These are phyloP conservation scores for Purpureocillium takamizusanense DNA, from an alignment of 2,329 filamentous ascomycete genomes.

Conservation along the genomic window DNA sequence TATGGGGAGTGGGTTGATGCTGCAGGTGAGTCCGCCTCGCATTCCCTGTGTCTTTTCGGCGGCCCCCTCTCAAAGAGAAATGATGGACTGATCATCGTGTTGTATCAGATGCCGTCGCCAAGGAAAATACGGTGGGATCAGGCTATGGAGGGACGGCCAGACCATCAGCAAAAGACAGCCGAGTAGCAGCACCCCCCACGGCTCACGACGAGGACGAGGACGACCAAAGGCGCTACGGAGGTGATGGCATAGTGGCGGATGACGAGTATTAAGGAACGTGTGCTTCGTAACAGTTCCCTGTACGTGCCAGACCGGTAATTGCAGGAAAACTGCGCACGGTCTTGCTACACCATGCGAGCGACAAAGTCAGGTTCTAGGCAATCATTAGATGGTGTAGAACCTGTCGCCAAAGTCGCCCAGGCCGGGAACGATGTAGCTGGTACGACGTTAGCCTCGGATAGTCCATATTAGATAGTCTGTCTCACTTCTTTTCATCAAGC, in stretches of 20 bases:
- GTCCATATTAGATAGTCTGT: not conserved
- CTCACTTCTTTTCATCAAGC: slow-evolving; percentile 93
- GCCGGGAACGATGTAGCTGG: slow-evolving; percentile 88
- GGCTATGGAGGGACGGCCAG: too few relatives aligned
- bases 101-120: slow-evolving; percentile 38
- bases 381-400: slow-evolving; percentile 74
- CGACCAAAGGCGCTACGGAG: slow-evolving; percentile 41
- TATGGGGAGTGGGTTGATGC: slow-evolving; percentile 99
- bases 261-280: slow-evolving; percentile 38
- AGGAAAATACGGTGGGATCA: slow-evolving; percentile 23
- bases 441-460: slow-evolving; percentile 23
- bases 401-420: slow-evolving; percentile 93
- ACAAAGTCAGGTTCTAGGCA: too few relatives aligned
- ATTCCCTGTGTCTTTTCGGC: not conserved
- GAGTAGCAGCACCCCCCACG: slow-evolving; percentile 18
- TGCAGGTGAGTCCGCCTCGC: slow-evolving; percentile 34
- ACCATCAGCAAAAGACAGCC: slow-evolving; percentile 11
- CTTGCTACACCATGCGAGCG: too few relatives aligned
- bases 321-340: too few relatives aligned
- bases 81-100: slow-evolving; percentile 5
- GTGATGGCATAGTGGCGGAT: slow-evolving; percentile 42
- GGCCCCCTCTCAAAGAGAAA: too few relatives aligned
- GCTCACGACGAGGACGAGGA: slow-evolving; percentile 33
- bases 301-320: too few relatives aligned
- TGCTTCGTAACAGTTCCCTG: too few relatives aligned